Conservation (phyloP, 345 rosid species). For the Passiflora organensis region DNA sequence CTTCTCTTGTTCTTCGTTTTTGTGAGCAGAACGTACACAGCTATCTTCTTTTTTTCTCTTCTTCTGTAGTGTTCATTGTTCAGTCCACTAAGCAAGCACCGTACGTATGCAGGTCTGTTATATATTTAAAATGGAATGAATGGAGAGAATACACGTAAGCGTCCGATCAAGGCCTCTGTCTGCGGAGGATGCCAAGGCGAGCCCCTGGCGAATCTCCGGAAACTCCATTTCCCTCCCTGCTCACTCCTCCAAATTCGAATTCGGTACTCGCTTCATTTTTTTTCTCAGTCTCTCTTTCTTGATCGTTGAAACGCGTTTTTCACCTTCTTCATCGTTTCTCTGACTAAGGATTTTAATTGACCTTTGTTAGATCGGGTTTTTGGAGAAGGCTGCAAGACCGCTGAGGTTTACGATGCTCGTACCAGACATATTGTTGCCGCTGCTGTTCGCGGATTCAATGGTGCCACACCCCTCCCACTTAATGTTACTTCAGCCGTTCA, state of each 20-base stretch:
- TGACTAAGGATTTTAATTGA: not conserved
- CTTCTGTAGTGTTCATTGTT: too few relatives aligned
- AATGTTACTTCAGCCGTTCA: too few relatives aligned
- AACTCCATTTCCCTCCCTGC: slow-evolving; percentile 59
- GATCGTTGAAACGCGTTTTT: not conserved
- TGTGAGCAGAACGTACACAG: too few relatives aligned
- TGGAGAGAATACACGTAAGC: slow-evolving; percentile 88
- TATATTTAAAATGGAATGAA: slow-evolving; percentile 19
- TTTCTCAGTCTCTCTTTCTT: slow-evolving; percentile 2
- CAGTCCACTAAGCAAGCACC: too few relatives aligned
- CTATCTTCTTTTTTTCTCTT: too few relatives aligned
- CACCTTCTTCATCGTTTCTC: not conserved
- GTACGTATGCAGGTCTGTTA: too few relatives aligned
- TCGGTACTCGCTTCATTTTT: slow-evolving; percentile 35
- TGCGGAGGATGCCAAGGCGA: slow-evolving; percentile 62
- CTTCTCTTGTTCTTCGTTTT: too few relatives aligned
- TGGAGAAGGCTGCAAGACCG: slow-evolving; percentile 58
- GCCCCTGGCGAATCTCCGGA: slow-evolving; percentile 78
- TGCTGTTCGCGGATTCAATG: slow-evolving; percentile 90
- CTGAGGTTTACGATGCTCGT: slow-evolving; percentile 61
- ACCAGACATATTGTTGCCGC: slow-evolving; percentile 73
- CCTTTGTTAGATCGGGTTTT: slow-evolving; percentile 50
- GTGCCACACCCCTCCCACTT: slow-evolving; percentile 23
- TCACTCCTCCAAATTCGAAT: slow-evolving; percentile 55
- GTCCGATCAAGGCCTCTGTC: slow-evolving; percentile 78